Evolutionary conservation across 192 early-diverging fungal genomes (phyloP), one percentile per base, ranked within the genome.

Genomic region (Coemansia sp.): DNA sequence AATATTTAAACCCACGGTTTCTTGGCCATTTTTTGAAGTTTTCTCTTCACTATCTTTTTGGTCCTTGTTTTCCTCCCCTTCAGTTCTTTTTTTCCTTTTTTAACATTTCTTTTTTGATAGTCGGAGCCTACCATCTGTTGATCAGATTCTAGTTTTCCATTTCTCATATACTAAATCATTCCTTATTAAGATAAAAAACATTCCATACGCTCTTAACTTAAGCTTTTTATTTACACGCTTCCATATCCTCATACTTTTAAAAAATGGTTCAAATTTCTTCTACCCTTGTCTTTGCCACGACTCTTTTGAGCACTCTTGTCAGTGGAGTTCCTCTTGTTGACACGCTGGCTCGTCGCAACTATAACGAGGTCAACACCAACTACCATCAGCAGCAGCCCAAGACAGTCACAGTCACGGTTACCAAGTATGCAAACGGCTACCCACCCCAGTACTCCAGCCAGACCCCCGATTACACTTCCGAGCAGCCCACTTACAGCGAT

Each of bases 281-380:
- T 33, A 39, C 59, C 11, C 36, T 61, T 35, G 59, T 61, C 15
- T 37, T 61, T 37, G 59, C 59, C 33, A 20, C 59, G 5, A 38
- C 59, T 15, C 34, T 61, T 32, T 14, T 61, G 59, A 39, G 35
- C 59, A 36, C 59, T 5, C 36, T 61, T 3, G 59, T 61, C 36
- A 38, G 59, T 20, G 59, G 64, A 22, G 38, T 66, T 14, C 41
- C 66, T 45, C 43, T 73, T 37, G 72, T 41, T 14, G 61, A 66
- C 54, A 51, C 61, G 65, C 70, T 68, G 70, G 66, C 70, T 61
- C 75, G 75, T 37, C 75, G 75, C 63, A 61, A 78, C 70, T 68
- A 69, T 51, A 34, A 72, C 45, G 63, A 63, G 66, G 67, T 69
- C 54, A 72, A 68, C 75, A 36, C 61, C 51, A 39, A 65, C 57